Evolutionary conservation across 257 asterid genomes (phyloP), one percentile per base, ranked within the genome.

Genomic region (Nicotiana obtusifolia): DNA sequence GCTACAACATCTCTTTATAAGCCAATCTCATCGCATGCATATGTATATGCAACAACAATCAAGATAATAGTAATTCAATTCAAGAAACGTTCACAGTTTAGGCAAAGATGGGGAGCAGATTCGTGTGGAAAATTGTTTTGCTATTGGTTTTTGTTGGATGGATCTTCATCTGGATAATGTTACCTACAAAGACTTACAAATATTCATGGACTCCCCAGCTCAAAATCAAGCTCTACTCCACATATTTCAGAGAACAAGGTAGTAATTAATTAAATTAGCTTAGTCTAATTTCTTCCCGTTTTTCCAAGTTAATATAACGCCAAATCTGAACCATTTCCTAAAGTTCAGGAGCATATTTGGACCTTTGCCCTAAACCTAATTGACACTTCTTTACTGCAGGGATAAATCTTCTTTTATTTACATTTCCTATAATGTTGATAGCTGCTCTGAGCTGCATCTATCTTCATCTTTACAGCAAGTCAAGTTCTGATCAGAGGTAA

Each of bases 201-300:
- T 2, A 30, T 77, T 57, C 81, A 7, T 91, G 96, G 96, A 47
- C 86, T 66, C 89, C 85, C 44, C 80, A 85, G 24, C 78, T 90
- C 20, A 9, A 60, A 44, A 44, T 5, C 37, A 13, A 83, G 24
- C 80, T 92, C 28, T 54, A 88, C 61, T 81, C 99, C 83, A 93
- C 99, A 68, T 95, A 81, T 84, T 93, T 92, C 77, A 98, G 98
- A 78, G 77, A 88, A 49, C 94, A 91, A 89, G 99, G 99, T 93
- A 69, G 49, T 9, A 52, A 20, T 37, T 68, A 37, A 33, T 15
- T 68, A 10, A 5, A 6, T 41, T 41, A 41, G 13, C 49, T 41
- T 41, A 41, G 13, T 41, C 13, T 9, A 41, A 41, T 9, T 41
- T 41, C 2, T 41, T 3, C 10, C 49, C 5, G 1, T 9, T 41